Evolutionary conservation across 1,284 basidiomycete genomes (phyloP), one percentile per base, ranked within the genome.

Genomic region (Wallemia hederae): DNA sequence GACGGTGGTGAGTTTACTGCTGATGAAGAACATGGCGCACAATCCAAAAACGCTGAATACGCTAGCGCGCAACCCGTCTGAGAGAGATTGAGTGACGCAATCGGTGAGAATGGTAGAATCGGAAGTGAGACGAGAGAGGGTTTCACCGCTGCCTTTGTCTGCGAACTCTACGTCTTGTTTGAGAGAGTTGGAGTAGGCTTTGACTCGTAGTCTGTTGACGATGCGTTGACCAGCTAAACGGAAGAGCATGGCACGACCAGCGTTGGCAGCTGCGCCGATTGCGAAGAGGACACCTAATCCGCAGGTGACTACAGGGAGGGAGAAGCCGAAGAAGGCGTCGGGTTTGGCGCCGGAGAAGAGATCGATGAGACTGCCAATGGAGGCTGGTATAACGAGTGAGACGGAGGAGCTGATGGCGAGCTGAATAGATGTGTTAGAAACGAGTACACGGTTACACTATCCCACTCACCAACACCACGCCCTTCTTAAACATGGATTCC

Each of bases 31-130:
- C 92, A 98, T 98, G 61, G 90, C 87, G 49, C 85, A 60, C 27
- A 2, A 60, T n/a, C 67, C 65, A 31, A 65, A 65, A 27, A 65
- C 26, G 15, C 67, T 66, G 1, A 67, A 69, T 9, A 65, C 62
- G 15, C 64, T 66, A 1, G 67, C 65, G 24, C 68, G 65, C 28
- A 68, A 63, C 19, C 66, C 66, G 55, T 67, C 65, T 17, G 66
- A 67, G 19, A 67, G 63, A 22, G 67, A 66, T 65, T 66, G 19
- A 71, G 74, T 61, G 66, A 83, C 82, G 84, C 39, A 86, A 72
- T 97, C 92, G 49, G 94, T 94, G 49, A 98, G 85, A 63, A 98
- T 86, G 66, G 81, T 88, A 11, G 87, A 86, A 69, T 98, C 92
- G 3, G 85, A 83, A 62, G 85, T 91, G 34, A 98, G 76, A 57